Conservation (phyloP, 495 filamentous ascomycete genomes). For the Hypoxylon lenormandii region DNA sequence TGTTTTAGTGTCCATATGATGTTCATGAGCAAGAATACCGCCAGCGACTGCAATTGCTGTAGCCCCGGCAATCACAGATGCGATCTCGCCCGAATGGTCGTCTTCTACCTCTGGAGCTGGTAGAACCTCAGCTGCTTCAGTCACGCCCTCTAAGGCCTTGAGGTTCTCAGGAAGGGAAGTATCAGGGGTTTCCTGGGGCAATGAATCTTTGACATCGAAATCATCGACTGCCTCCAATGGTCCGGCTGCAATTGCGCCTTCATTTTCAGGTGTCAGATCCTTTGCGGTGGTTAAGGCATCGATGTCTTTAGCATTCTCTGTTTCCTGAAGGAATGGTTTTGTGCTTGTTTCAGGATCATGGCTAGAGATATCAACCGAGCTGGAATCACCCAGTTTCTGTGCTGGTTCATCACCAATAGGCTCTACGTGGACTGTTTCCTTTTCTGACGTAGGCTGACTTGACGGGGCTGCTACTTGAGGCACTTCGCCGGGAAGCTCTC, state of each 20-base stretch:
- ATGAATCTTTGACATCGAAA: conserved; percentile 1
- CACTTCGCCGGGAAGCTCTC: background rate
- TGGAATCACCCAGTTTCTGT: background rate
- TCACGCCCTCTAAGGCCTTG: conserved; percentile 6
- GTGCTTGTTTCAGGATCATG: background rate
- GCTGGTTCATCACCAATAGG: conserved; percentile 8
- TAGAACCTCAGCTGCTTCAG: background rate
- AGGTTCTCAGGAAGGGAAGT: background rate
- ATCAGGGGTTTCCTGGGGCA: conserved; percentile 6
- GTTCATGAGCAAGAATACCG: conserved; percentile 3
- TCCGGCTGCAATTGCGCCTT: background rate
- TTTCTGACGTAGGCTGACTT: conserved; percentile 9
- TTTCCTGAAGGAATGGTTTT: background rate
- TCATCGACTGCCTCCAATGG: background rate
- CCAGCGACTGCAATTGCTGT: conserved; percentile 17
- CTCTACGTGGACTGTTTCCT: background rate
- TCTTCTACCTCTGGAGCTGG: background rate
- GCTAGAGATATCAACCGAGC: conserved; percentile 1
- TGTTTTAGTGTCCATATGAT: conserved; percentile 1
- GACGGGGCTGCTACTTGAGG: background rate
- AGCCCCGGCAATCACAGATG: conserved; percentile 10
- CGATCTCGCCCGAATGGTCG: background rate
- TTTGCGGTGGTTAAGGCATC: background rate
- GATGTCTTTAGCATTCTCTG: background rate
- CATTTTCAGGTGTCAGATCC: background rate